Evolutionary conservation across 179 eudicot genomes (phyloP).

Genomic region (Drosera spatulata): DNA sequence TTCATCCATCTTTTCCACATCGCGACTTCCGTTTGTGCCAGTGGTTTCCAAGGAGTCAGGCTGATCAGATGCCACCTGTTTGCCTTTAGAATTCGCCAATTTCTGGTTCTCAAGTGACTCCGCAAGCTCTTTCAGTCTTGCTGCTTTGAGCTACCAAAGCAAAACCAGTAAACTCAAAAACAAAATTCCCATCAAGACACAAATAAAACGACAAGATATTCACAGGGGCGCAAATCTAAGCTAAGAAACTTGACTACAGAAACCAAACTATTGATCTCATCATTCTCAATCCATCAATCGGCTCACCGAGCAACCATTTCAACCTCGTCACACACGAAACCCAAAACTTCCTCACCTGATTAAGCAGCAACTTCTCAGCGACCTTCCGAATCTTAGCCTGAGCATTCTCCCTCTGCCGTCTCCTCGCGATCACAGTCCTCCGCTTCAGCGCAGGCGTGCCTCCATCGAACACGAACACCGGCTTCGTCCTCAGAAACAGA

Average conservation of each 20-base stretch:
- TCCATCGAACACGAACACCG: conserved; percentile 92
- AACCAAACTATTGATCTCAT: not conserved
- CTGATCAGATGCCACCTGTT: conserved; percentile 31
- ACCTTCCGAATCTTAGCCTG: conserved; percentile 84
- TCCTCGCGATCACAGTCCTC: conserved; percentile 74
- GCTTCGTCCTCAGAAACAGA: conserved; percentile 78
- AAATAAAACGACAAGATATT: no score
- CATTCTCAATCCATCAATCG: not conserved
- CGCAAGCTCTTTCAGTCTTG: conserved; percentile 60
- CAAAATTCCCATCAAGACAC: not conserved
- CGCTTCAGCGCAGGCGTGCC: conserved; percentile 87
- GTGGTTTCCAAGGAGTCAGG: conserved; percentile 15
- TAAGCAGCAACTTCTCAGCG: conserved; percentile 84
- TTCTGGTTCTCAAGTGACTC: conserved; percentile 55
- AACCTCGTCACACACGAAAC: not conserved
- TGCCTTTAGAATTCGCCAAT: conserved; percentile 49
- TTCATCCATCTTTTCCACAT: conserved; percentile 63
- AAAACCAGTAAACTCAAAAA: not conserved
- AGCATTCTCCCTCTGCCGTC: conserved; percentile 89
- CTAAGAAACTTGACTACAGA: not conserved
- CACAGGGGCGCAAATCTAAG: no score
- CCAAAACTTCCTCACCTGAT: conserved; percentile 37
- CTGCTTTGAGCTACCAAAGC: conserved; percentile 51
- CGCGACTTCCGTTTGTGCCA: conserved; percentile 12
- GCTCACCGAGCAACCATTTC: not conserved